phyloP scores from a whole-genome alignment of 352 stramenopile species.

The Saprolegnia parasitica region DNA sequence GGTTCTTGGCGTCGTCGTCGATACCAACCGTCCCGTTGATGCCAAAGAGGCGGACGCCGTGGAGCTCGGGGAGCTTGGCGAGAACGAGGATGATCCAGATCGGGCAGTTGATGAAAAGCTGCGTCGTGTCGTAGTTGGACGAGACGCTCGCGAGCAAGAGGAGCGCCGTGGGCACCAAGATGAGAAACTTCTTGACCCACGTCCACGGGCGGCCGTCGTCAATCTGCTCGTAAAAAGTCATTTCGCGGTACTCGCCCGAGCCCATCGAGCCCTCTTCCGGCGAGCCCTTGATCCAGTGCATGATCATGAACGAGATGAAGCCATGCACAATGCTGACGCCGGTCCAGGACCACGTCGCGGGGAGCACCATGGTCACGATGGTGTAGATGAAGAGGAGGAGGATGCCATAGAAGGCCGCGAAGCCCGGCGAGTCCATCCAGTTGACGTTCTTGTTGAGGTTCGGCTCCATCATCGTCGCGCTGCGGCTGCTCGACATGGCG shows the following conservation, averaged over 20 bases:
- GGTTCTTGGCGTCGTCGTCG: constrained; percentile 68
- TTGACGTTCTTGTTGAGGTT: constrained; percentile 89
- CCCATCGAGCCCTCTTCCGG: constrained; percentile 73
- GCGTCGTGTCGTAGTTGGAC: constrained; percentile 82
- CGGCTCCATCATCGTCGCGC: constrained; percentile 3
- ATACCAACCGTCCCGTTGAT: constrained; percentile 96
- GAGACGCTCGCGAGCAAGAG: constrained; percentile 82
- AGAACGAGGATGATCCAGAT: constrained; percentile 90
- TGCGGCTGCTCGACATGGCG: neutral
- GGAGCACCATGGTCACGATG: constrained; percentile 71
- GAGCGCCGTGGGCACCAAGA: constrained; percentile 90
- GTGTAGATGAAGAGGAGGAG: constrained; percentile 72
- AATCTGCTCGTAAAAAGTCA: constrained; percentile 96
- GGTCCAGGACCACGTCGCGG: constrained; percentile 63
- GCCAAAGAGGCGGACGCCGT: constrained; percentile 93
- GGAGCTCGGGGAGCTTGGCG: constrained; percentile 90
- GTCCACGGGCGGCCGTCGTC: constrained; percentile 89
- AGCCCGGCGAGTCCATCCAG: constrained; percentile 85
- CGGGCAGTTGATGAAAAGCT: constrained; percentile 87
- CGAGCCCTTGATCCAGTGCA: constrained; percentile 95
- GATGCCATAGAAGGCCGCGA: constrained; percentile 85
- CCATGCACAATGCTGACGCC: constrained; percentile 83
- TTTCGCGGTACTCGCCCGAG: constrained; percentile 90
- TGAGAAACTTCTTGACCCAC: constrained; percentile 91
- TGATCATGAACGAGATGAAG: constrained; percentile 89